Evolutionary conservation across 257 asterid genomes (phyloP).

Genomic region (Solanum chiquidenum): DNA sequence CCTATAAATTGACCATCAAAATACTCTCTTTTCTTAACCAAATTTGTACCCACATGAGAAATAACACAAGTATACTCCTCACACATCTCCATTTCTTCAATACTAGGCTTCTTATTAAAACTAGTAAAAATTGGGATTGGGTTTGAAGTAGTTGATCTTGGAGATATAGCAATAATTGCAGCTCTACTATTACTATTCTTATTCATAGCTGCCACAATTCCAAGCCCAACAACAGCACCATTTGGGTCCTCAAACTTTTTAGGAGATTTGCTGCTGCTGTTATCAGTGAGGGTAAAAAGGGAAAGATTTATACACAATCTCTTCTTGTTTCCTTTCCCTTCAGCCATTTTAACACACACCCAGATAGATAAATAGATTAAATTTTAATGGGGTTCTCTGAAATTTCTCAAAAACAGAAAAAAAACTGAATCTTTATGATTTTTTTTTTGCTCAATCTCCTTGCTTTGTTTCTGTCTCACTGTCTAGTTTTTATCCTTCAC

Average conservation of each 20-base stretch:
- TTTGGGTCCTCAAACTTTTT: conserved; percentile 42
- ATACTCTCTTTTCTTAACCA: conserved; percentile 50
- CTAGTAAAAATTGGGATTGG: conserved; percentile 29
- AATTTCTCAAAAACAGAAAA: not conserved
- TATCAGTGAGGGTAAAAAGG: conserved; percentile 30
- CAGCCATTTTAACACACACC: conserved; percentile 25
- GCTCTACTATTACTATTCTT: conserved; percentile 12
- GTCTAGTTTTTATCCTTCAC: not conserved
- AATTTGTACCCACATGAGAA: conserved; percentile 52
- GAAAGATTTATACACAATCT: conserved; percentile 51
- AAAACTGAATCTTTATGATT: not conserved
- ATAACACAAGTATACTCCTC: conserved; percentile 86
- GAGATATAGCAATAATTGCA: conserved; percentile 37
- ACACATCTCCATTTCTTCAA: conserved; percentile 43
- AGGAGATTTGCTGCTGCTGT: conserved; percentile 20
- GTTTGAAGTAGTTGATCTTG: conserved; percentile 34
- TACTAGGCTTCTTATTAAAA: conserved; percentile 4
- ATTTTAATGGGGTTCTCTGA: not conserved
- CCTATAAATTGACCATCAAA: conserved; percentile 38
- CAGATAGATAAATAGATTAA: not conserved
- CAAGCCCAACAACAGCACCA: conserved; percentile 70
- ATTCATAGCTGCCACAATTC: conserved; percentile 59
- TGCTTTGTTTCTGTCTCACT: not conserved
- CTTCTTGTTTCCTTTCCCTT: conserved; percentile 26
- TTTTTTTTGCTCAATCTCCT: not conserved